Evolutionary conservation across 805 yeast species (phyloP), one percentile per base, ranked within the genome.

Genomic region (Kuraishia borneana): DNA sequence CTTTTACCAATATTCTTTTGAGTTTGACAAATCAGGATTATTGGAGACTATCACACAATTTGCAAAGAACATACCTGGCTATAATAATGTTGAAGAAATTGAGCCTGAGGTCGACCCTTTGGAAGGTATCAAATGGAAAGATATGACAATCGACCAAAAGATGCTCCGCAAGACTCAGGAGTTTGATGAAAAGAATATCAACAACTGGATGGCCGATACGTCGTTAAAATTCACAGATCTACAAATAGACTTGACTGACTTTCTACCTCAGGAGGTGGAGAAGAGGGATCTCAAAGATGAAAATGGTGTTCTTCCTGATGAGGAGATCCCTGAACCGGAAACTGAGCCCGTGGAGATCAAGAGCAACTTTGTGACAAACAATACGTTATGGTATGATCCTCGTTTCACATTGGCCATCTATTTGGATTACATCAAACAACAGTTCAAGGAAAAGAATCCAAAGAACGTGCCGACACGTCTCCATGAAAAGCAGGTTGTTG

Each of bases 221-320:
- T 14, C n/a, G 12, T 9, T 32, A 25, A 23, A 18, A 13, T 18
- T 18, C 34, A 25, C 34, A 4, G 30, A 17, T n/a, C 25, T 32
- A 12, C 16, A 25, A 18, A 14, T 32, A 9, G 21, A 17, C 13
- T 4, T 32, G 8, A 21, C n/a, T 13, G 34, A 32, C 29, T 25
- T 32, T 13, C 21, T 25, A 25, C 27, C 34, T 5, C 36, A 8
- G 46, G 45, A 6, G 59, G 59, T 30, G 56, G 58, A n/a, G 10
- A 10, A 19, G 14, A 9, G 23, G 3, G 30, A 28, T 13, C 13
- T 16, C 13, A 16, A 25, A 7, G 19, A 6, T 6, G 30, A 16
- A 16, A 6, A 6, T 6, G 13, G 10, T 20, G 19, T 7, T 7
- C 20, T 14, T 6, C 7, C 13, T 8, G 20, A 16, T 20, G 30